A percentile compares a stretch with the other conserved stretches of the same genome.
phyloP scores from a whole-genome alignment of 2,329 filamentous ascomycete species.

The Geosmithia morbida region DNA sequence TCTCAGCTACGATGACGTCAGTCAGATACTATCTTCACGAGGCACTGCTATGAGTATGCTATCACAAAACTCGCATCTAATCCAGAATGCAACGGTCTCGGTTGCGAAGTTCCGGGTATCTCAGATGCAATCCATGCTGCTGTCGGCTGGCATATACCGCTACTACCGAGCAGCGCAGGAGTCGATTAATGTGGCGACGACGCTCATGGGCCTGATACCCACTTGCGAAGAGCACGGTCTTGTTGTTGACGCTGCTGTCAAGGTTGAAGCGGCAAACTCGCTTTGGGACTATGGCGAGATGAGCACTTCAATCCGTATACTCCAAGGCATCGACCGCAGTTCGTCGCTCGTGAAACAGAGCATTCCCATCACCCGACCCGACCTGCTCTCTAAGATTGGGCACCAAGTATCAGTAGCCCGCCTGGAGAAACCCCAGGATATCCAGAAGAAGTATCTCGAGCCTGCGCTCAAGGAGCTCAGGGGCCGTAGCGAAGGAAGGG shows the following conservation, averaged over 20 bases:
- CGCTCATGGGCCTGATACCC: constrained; percentile 62
- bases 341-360: constrained; percentile 52
- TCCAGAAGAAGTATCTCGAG: constrained; percentile 74
- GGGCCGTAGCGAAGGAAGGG: constrained; percentile 49
- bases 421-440: constrained; percentile 79
- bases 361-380: constrained; percentile 58
- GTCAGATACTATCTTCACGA: constrained; percentile 67
- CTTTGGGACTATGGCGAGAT: constrained; percentile 92
- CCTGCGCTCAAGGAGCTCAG: constrained; percentile 74
- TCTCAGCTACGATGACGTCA: constrained; percentile 58
- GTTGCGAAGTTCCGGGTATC: constrained; percentile 50
- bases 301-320: constrained; percentile 74
- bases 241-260: constrained; percentile 60
- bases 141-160: constrained; percentile 61
- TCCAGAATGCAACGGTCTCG: constrained; percentile 44
- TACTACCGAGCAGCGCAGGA: constrained; percentile 75
- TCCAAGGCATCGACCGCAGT: constrained; percentile 54
- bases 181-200: constrained; percentile 72
- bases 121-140: constrained; percentile 64
- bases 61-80: constrained; percentile 52
- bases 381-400: constrained; percentile 75
- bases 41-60: constrained; percentile 72
- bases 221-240: constrained; percentile 58
- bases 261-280: constrained; percentile 74
- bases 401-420: constrained; percentile 81